Evolutionary conservation across 352 stramenopile genomes (phyloP), one percentile per base, ranked within the genome.

Genomic region (Phytophthora sp.): DNA sequence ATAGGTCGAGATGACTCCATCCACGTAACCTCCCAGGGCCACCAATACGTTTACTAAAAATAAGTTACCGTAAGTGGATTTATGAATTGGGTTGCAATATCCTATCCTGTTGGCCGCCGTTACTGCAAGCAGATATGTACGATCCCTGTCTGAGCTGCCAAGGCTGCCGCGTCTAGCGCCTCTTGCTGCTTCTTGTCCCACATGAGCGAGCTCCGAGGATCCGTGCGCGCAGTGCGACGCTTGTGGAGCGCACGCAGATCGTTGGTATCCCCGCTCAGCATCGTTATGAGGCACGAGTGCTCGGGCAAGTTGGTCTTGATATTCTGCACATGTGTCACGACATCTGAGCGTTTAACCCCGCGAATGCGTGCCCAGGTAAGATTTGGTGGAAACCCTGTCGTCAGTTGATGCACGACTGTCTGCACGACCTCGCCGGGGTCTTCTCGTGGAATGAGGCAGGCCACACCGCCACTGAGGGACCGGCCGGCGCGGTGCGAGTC

Each of bases 131-230:
- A 85, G 31, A 92, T 63, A 66, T 89, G 79, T 52, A 92, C 79
- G 39, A 93, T 51, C 7, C 83, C 85, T 55, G 75, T 74, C 66
- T 95, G 87, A 24, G 80, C 52, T 23, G 59, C 56, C 9, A 74
- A 51, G 1, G 84, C 85, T 35, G 79, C 73, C 13, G 51, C 59
- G 30, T 93, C 74, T 9, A 95, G 66, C 45, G 74, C 71, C 29
- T 77, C 51, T 67, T 95, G 84, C 69, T 91, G 73, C 24, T 66
- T 66, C 49, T 91, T 89, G 66, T 94, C 83, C 87, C 87, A 95
- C 57, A 86, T 69, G 21, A 95, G 67, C 46, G 87, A 91, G 51
- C 77, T 88, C 2, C 86, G 77, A 31, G 85, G 85, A 51, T 95
- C 86, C 11, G 75, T 82, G 16, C 85, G 85, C 16, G 87, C 90